A percentile compares a stretch with the other conserved stretches of the same genome.
Evolutionary conservation across 345 rosid genomes (phyloP).

Genomic region (Hirschfeldia incana): DNA sequence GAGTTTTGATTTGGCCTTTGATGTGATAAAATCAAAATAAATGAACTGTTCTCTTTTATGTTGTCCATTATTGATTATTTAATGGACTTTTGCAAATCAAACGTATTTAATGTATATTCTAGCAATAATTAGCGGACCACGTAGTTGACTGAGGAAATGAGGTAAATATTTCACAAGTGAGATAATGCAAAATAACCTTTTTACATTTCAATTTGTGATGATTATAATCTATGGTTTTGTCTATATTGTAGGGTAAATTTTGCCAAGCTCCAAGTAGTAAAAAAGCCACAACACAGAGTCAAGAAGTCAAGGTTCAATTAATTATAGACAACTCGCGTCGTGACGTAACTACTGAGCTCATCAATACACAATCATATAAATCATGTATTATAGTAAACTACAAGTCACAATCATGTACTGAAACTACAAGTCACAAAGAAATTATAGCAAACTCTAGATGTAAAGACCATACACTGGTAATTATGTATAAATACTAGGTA

Average conservation of each 20-base stretch:
- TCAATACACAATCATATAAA: not conserved
- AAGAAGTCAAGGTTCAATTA: not conserved
- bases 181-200: too few species aligned
- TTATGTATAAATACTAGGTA: not conserved
- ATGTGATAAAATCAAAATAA: not conserved
- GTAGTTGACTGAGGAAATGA: too few species aligned
- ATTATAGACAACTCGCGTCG: not conserved
- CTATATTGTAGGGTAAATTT: too few species aligned
- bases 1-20: constrained; percentile 4
- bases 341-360: not conserved
- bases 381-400: not conserved
- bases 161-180: too few species aligned
- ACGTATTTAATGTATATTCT: too few species aligned
- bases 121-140: too few species aligned
- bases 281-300: not conserved
- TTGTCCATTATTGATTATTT: not conserved
- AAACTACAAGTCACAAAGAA: not conserved
- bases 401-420: not conserved
- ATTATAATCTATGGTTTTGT: too few species aligned
- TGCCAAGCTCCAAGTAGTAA: not conserved
- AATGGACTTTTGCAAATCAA: not conserved
- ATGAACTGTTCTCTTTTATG: not conserved
- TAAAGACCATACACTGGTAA: not conserved
- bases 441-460: not conserved
- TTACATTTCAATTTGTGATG: too few species aligned